phyloP scores from a whole-genome alignment of 2,329 filamentous ascomycete species.

The Trichothecium roseum region DNA sequence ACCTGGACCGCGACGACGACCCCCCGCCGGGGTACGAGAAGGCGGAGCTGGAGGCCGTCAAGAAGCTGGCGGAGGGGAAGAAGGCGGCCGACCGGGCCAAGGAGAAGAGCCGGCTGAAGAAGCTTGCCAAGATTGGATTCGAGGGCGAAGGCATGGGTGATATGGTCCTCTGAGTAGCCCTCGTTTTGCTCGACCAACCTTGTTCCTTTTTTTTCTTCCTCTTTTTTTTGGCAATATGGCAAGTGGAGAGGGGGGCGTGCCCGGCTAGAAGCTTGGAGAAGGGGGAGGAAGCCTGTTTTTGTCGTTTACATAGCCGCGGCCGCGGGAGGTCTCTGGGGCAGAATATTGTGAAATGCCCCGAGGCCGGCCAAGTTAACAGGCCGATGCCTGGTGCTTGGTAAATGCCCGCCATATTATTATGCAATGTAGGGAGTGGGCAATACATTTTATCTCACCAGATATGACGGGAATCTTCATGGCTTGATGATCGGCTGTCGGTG shows the following conservation, averaged over 20 bases:
- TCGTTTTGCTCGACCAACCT: neutral
- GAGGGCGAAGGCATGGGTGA: conserved; percentile 78
- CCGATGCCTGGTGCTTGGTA: too few species aligned
- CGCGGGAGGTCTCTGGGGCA: conserved; percentile 27
- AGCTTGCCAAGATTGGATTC: conserved; percentile 70
- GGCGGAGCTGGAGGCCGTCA: conserved; percentile 60
- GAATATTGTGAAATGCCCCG: conserved; percentile 56
- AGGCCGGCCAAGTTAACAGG: too few species aligned
- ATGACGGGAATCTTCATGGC: too few species aligned
- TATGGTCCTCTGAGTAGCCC: conserved; percentile 47
- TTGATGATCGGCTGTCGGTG: too few species aligned
- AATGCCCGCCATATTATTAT: too few species aligned
- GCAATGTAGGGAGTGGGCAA: too few species aligned
- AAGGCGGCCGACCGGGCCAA: conserved; percentile 57
- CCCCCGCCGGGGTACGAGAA: conserved; percentile 60
- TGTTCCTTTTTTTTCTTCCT: conserved; percentile 6
- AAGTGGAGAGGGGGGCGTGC: too few species aligned
- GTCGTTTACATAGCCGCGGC: conserved; percentile 5
- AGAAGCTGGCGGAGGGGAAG: conserved; percentile 61
- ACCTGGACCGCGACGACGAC: conserved; percentile 91
- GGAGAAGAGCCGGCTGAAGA: conserved; percentile 63
- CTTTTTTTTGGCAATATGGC: too few species aligned
- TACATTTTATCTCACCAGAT: too few species aligned
- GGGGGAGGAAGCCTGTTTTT: too few species aligned
- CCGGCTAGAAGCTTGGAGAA: neutral